These are phyloP conservation scores for Nicotiana attenuata DNA, from an alignment of 257 asterid genomes.

Conservation along the genomic window DNA sequence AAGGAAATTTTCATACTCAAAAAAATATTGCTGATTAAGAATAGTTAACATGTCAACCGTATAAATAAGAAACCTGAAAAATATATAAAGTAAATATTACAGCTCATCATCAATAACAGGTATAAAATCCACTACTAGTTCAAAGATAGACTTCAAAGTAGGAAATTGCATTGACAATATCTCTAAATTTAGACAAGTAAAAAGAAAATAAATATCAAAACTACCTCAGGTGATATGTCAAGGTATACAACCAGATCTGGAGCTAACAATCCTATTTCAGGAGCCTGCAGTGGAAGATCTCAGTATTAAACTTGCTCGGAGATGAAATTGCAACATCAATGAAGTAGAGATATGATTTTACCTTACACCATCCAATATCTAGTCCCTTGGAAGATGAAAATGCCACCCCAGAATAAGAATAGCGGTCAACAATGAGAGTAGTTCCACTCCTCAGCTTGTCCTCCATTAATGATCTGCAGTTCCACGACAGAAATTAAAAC, in stretches of 20 bases:
- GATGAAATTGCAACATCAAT: neutral
- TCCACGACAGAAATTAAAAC: neutral
- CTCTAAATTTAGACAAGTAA: neutral
- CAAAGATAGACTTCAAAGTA: neutral
- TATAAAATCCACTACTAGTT: neutral
- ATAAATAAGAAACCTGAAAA: neutral
- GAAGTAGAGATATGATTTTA: conserved; percentile 15
- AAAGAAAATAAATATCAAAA: neutral
- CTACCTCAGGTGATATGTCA: conserved; percentile 91
- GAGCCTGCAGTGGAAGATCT: conserved; percentile 50
- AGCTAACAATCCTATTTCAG: conserved; percentile 82
- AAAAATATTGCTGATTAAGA: neutral
- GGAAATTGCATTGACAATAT: neutral
- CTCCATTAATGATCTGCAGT: conserved; percentile 70
- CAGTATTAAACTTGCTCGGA: neutral
- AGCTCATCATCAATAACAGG: neutral
- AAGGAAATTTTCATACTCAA: neutral
- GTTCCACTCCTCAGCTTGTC: conserved; percentile 74
- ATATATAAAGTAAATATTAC: neutral
- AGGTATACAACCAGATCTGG: conserved; percentile 92
- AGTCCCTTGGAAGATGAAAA: conserved; percentile 93
- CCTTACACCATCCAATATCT: conserved; percentile 86
- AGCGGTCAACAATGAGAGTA: conserved; percentile 76
- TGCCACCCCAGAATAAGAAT: conserved; percentile 90
- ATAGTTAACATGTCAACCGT: neutral